Evolutionary conservation across 257 asterid species (phyloP).

Genomic region (Paulownia fortunei): DNA sequence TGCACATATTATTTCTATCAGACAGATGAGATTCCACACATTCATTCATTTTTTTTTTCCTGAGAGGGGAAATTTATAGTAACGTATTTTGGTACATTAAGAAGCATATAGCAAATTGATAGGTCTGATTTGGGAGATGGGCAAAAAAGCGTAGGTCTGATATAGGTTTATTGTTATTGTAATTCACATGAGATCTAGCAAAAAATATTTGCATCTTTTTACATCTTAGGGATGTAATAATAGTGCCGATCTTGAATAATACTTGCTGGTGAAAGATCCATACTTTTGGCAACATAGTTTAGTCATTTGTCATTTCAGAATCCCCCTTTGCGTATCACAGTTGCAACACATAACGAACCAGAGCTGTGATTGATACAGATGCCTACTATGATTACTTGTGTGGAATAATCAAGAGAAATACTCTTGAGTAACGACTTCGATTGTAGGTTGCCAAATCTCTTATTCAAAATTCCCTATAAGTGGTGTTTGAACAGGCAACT

Average conservation of each 20-base stretch:
- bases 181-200: slow-evolving; percentile 13
- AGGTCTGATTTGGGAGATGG: slow-evolving; percentile 17
- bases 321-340: not conserved
- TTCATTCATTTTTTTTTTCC: slow-evolving; percentile 50
- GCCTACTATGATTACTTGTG: slow-evolving; percentile 24
- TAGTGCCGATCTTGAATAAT: slow-evolving; percentile 7
- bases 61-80: slow-evolving; percentile 10
- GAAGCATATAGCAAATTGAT: slow-evolving; percentile 13
- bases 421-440: not conserved
- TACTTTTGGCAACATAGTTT: slow-evolving; percentile 4
- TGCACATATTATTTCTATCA: slow-evolving; percentile 33
- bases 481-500: slow-evolving; percentile 32
- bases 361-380: slow-evolving; percentile 32
- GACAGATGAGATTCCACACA: slow-evolving; percentile 32
- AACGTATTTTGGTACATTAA: slow-evolving; percentile 28
- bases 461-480: not conserved
- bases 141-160: slow-evolving; percentile 19
- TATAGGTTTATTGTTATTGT: slow-evolving; percentile 18
- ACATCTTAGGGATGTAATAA: slow-evolving; percentile 32
- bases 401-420: slow-evolving; percentile 21
- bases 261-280: not conserved
- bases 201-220: not conserved
- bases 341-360: slow-evolving; percentile 3
- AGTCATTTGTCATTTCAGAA: slow-evolving; percentile 18
- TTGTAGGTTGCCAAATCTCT: slow-evolving; percentile 23